phyloP scores from a whole-genome alignment of 352 stramenopile genomes.

The Nothophytophthora sp. region DNA sequence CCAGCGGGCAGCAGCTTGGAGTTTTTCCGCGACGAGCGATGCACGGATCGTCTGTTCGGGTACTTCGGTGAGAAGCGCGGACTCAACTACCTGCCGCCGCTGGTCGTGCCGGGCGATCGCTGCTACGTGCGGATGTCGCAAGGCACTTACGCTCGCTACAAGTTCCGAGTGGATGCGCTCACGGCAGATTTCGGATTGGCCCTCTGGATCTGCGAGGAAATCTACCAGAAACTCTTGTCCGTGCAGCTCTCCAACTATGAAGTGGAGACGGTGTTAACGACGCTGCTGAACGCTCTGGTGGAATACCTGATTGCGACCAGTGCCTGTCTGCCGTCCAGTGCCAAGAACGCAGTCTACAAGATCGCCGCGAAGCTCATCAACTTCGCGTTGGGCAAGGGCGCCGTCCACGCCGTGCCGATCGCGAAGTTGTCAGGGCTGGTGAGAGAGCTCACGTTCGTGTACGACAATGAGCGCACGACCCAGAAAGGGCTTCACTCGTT shows the following conservation, averaged over 20 bases:
- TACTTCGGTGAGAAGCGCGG: slow-evolving; percentile 79
- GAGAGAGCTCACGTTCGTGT: slow-evolving; percentile 55
- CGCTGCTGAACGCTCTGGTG: slow-evolving; percentile 42
- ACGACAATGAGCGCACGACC: slow-evolving; percentile 63
- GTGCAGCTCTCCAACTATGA: slow-evolving; percentile 59
- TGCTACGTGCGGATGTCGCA: slow-evolving; percentile 72
- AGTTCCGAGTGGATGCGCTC: slow-evolving; percentile 74
- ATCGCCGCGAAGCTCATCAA: slow-evolving; percentile 66
- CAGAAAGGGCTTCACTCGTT: slow-evolving; percentile 68
- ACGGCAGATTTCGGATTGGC: slow-evolving; percentile 73
- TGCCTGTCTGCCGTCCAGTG: slow-evolving; percentile 37
- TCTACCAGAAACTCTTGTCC: slow-evolving; percentile 59
- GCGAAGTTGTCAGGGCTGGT: slow-evolving; percentile 54
- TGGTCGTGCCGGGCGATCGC: slow-evolving; percentile 57
- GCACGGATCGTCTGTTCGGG: slow-evolving; percentile 60
- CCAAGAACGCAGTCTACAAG: slow-evolving; percentile 54
- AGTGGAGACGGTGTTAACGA: slow-evolving; percentile 62
- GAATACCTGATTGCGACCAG: slow-evolving; percentile 45
- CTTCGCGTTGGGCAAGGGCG: slow-evolving; percentile 54
- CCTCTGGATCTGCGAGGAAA: slow-evolving; percentile 67
- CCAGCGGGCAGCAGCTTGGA: slow-evolving; percentile 68
- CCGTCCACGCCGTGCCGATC: slow-evolving; percentile 58
- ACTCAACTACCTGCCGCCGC: slow-evolving; percentile 61
- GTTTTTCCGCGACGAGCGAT: slow-evolving; percentile 69
- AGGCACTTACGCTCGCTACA: slow-evolving; percentile 72